These are phyloP conservation scores for Malassezia arunalokei DNA, from an alignment of 1,284 basidiomycete species.

Conservation along the genomic window DNA sequence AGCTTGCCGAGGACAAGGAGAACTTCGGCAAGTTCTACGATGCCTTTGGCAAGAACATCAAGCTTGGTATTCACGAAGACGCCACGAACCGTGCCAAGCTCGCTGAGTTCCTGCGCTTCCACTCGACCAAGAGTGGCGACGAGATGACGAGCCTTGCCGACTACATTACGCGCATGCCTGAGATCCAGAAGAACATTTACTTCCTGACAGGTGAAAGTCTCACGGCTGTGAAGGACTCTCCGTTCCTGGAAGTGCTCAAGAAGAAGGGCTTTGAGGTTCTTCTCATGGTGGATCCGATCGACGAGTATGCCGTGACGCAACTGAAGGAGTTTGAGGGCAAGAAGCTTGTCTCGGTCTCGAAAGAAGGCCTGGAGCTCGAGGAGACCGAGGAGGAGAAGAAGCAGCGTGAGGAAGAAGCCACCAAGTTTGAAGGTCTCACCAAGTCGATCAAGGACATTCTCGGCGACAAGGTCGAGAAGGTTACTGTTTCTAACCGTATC, in stretches of 20 bases:
- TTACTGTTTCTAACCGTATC: slow-evolving; percentile 83
- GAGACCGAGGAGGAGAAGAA: slow-evolving; percentile 98
- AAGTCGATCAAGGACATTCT: slow-evolving; percentile 94
- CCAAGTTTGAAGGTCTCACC: slow-evolving; percentile 78
- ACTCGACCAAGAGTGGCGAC: slow-evolving; percentile 85
- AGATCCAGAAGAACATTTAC: slow-evolving; percentile 98
- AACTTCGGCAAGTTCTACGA: slow-evolving; percentile 93
- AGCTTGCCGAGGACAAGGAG: slow-evolving; percentile 99
- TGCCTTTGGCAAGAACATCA: slow-evolving; percentile 55
- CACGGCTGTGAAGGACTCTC: slow-evolving; percentile 77
- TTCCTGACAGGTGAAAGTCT: slow-evolving; percentile 91
- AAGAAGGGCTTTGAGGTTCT: slow-evolving; percentile 99
- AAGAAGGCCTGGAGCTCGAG: slow-evolving; percentile 98
- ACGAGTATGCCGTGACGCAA: slow-evolving; percentile 59
- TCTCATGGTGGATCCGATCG: slow-evolving; percentile 73
- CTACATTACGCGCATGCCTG: slow-evolving; percentile 99
- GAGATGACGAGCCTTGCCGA: slow-evolving; percentile 95
- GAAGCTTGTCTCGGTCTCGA: slow-evolving; percentile 95
- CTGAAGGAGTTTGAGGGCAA: slow-evolving; percentile 99
- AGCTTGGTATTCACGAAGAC: slow-evolving; percentile 97
- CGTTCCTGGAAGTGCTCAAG: slow-evolving; percentile 98
- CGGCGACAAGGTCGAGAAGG: slow-evolving; percentile 99
- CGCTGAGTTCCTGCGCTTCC: slow-evolving; percentile 97
- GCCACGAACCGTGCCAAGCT: slow-evolving; percentile 98
- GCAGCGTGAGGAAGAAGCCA: slow-evolving; percentile 71